phyloP scores from a whole-genome alignment of 805 yeast species.

The Schwanniomyces yamadae region DNA sequence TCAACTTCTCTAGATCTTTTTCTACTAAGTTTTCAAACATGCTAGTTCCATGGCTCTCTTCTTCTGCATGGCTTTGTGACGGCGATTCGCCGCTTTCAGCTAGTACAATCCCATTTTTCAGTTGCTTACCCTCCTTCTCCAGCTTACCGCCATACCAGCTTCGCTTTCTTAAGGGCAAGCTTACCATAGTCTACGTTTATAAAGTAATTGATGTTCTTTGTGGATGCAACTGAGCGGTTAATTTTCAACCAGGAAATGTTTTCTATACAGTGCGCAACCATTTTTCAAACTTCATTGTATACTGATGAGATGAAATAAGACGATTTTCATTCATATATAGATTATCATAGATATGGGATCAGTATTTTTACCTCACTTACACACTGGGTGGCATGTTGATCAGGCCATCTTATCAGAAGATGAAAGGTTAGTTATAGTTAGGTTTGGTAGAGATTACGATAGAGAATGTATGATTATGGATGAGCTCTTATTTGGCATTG shows the following conservation, averaged over 20 bases:
- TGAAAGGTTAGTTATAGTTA: conserved; percentile 78
- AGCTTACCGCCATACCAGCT: conserved; percentile 1
- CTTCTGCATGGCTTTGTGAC: neutral
- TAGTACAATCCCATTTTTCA: neutral
- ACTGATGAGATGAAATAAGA: neutral
- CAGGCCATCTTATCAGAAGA: conserved; percentile 93
- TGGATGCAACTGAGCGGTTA: conserved; percentile 4
- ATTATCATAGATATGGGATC: conserved; percentile 63
- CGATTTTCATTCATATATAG: too few relatives aligned
- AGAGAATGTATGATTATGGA: conserved; percentile 88
- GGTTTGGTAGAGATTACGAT: conserved; percentile 82
- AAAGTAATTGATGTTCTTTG: neutral
- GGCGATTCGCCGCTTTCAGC: conserved; percentile 2
- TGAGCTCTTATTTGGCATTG: conserved; percentile 72
- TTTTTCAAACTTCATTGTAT: conserved; percentile 1
- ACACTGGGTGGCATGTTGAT: conserved; percentile 95
- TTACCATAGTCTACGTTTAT: neutral
- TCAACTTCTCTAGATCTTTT: conserved; percentile 2
- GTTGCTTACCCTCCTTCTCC: neutral
- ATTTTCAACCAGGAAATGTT: neutral
- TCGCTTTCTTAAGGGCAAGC: conserved; percentile 4
- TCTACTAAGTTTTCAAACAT: neutral
- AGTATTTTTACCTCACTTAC: conserved; percentile 75
- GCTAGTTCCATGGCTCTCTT: neutral
- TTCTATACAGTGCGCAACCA: conserved; percentile 3